Base-by-base conservation (phyloP, 1,284 basidiomycete genomes). In the Xanthoconium separans region DNA sequence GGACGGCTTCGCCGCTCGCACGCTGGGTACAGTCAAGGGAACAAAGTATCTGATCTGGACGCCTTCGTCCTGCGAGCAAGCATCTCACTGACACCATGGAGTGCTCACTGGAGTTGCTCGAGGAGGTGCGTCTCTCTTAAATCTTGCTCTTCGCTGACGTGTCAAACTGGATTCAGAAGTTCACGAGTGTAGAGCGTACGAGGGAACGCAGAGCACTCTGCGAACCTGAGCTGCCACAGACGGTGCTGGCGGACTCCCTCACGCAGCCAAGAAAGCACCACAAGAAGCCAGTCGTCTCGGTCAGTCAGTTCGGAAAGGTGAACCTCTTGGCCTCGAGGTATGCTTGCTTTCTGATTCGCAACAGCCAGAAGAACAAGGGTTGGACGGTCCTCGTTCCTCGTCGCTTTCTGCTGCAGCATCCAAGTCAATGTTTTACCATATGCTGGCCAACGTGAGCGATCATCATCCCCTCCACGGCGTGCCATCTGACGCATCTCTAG, bases 251-350 rank as follows among this genome's bases (percentile, higher is more conserved):
- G 37, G 54, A 62, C 44, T 48, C 59, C 39, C 31, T 57, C n/a
- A 48, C 57, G 12, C 59, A 61, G 15, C 42, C 69, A 46, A 65
- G 58, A 43, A 62, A 58, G 29, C 74, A 64, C 50, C 62, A 69
- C 47, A 71, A 76, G 55, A 70, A 73, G 49, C 76, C 76, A 15
- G 79, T 76, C 47, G 74, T 83, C 41, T 81, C 79, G 4, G 73
- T 83, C 46, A 78, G 79, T 44, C 73, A 79, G 18, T 80, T 82
- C 56, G 82, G 82, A 30, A 76, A 82, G 73, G 82, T 83, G 54
- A 55, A 68, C 59, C n/a, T 42, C 47, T 49, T 33, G 40, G 43
- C 50, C 31, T 41, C 31, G 31, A 37, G 30, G 36, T 34, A 22
- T 33, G 34, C 34, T 31, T 42, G 12, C 15, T 47, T 34, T 50